Evolutionary conservation across 345 rosid species (phyloP), one percentile per base, ranked within the genome.

Genomic region (Eutrema yunnanense): DNA sequence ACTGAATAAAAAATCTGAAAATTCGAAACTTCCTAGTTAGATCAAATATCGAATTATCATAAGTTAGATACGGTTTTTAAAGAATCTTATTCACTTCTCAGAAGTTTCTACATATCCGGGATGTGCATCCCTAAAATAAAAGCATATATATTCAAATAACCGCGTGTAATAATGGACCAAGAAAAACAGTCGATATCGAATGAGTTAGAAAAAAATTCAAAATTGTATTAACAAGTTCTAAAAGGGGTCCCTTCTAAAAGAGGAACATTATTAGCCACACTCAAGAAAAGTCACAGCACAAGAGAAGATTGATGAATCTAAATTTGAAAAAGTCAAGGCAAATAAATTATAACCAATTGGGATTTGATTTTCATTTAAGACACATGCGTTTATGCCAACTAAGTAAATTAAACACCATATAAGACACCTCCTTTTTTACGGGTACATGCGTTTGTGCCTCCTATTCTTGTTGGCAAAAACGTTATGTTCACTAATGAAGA

Each of bases 101-200:
- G 40, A 8, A 22, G 6, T 22, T 44, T 69, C 37, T 22, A 57
- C 3, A 46, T 12, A 56, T 69, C 6, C 26, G 7, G 44, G 40
- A 2, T 44, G 14, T 22, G 56, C 27, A n/a, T 44, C 6, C 47
- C 37, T 57, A 26, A 44, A 47, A 36, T 1, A 27, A 60, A 59
- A 32, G 6, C 13, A 34, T n/a, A 41, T 63, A 34, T 26, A 41
- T 63, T 44, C 33, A 43, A 44, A 14, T 11, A 42, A 64, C 71
- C 49, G 66, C 59, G 29, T 65, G 42, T 37, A 48, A 62, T n/a
- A 42, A 53, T 38, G 52, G 78, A 65, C 72, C 60, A 73, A 54
- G 13, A 36, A 2, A 55, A 56, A 9, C 3, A 58, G 36, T 65
- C 11, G 6, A 27, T 22, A 11, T 50, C 60, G 38, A 13, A 9